phyloP scores from a whole-genome alignment of 1,284 basidiomycete species.

The Austropuccinia psidii region DNA sequence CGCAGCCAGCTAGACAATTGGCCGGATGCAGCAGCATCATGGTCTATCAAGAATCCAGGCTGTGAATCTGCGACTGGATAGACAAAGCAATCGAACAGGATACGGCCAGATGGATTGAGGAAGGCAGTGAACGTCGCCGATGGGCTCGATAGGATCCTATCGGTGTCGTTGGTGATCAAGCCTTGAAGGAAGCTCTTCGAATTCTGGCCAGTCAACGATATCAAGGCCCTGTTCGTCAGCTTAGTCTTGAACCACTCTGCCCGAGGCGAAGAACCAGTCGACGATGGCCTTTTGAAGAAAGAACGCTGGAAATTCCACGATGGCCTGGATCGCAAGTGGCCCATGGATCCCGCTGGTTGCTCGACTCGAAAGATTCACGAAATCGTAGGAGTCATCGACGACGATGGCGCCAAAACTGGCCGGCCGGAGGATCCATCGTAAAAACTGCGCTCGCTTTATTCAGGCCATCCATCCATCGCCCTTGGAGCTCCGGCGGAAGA shows the following conservation, averaged over 20 bases:
- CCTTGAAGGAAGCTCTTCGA: constrained; percentile 27
- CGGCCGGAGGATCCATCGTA: too few species aligned
- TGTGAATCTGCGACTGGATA: constrained; percentile 52
- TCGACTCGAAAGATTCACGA: too few species aligned
- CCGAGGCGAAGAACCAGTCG: too few species aligned
- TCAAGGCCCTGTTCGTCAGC: constrained; percentile 2
- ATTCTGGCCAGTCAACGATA: constrained; percentile 8
- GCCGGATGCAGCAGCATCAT: constrained; percentile 54
- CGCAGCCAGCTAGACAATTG: constrained; percentile 63
- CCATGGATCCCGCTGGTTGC: too few species aligned
- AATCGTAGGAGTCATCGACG: too few species aligned
- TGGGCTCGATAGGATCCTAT: neutral
- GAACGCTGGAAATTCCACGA: too few species aligned
- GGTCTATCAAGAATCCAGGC: constrained; percentile 59
- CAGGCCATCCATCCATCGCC: too few species aligned
- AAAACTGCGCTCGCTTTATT: too few species aligned
- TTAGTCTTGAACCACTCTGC: constrained; percentile 14
- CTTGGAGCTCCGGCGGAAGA: too few species aligned
- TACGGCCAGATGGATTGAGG: constrained; percentile 61
- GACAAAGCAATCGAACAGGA: constrained; percentile 79
- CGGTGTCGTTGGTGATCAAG: constrained; percentile 16
- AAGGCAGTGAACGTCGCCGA: constrained; percentile 9
- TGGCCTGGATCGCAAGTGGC: too few species aligned
- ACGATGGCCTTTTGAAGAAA: too few species aligned
- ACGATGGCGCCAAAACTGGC: too few species aligned